A percentile compares a stretch with the other conserved stretches of the same genome.
Conservation (phyloP, 169 alveolate genomes). For the Plasmodium knowlesi region DNA sequence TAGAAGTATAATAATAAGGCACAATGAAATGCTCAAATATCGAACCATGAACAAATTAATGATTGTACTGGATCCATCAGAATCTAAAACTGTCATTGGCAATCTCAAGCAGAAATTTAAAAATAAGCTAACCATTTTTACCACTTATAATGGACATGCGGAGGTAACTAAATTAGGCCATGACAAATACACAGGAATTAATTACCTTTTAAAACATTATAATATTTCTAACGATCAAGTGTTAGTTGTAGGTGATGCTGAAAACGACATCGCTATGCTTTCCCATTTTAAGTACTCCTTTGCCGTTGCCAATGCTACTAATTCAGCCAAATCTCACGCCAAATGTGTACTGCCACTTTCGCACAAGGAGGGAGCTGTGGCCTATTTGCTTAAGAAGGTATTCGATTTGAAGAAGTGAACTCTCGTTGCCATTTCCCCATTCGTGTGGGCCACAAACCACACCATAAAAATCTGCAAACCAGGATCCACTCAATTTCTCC, state of each 20-base stretch:
- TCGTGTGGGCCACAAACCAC: background rate
- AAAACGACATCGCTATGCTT: slow-evolving; percentile 66
- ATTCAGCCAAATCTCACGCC: slow-evolving; percentile 52
- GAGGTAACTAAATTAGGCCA: slow-evolving; percentile 65
- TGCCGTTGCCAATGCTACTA: slow-evolving; percentile 71
- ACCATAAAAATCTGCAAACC: background rate
- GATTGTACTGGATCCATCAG: slow-evolving; percentile 67
- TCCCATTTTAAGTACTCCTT: slow-evolving; percentile 67
- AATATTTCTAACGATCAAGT: slow-evolving; percentile 62
- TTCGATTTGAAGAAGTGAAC: slow-evolving; percentile 31
- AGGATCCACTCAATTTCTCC: background rate
- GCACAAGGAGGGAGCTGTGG: slow-evolving; percentile 66
- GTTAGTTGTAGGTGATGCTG: slow-evolving; percentile 75
- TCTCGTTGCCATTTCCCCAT: background rate
- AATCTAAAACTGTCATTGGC: slow-evolving; percentile 43
- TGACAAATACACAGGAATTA: slow-evolving; percentile 70
- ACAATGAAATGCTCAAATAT: slow-evolving; percentile 62
- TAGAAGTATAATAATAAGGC: slow-evolving; percentile 57
- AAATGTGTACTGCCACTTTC: slow-evolving; percentile 60
- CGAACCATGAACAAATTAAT: slow-evolving; percentile 58
- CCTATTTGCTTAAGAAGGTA: slow-evolving; percentile 61
- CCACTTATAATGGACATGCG: slow-evolving; percentile 71
- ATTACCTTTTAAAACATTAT: slow-evolving; percentile 47
- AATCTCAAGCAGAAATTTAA: slow-evolving; percentile 22
- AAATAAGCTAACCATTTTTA: slow-evolving; percentile 48